These are phyloP conservation scores for Pseudofabraea citricarpa DNA, from an alignment of 2,329 filamentous ascomycete species.

Conservation along the genomic window DNA sequence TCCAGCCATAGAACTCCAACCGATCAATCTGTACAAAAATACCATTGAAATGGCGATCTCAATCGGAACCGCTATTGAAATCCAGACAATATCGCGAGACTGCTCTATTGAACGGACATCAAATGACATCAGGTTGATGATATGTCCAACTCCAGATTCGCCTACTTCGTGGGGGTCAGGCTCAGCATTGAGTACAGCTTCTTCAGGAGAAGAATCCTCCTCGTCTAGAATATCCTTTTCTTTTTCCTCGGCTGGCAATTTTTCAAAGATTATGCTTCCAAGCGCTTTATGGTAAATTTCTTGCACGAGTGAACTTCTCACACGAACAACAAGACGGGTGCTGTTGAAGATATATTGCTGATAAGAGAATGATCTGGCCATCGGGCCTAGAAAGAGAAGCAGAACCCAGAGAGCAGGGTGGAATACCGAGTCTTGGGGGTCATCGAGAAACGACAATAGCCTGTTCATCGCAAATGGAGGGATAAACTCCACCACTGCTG, in stretches of 20 bases:
- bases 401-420: slow-evolving; percentile 49
- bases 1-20: slow-evolving; percentile 51
- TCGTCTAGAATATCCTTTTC: background rate
- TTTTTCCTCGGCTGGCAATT: background rate
- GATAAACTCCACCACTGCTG: slow-evolving; percentile 38
- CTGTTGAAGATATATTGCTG: slow-evolving; percentile 55
- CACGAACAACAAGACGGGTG: slow-evolving; percentile 49
- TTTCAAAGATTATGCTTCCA: slow-evolving; percentile 1
- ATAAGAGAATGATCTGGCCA: slow-evolving; percentile 42
- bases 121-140: slow-evolving; percentile 54
- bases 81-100: slow-evolving; percentile 46
- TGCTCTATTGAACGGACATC: slow-evolving; percentile 51
- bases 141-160: slow-evolving; percentile 31
- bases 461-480: slow-evolving; percentile 50
- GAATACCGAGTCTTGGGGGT: slow-evolving; percentile 38
- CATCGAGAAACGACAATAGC: slow-evolving; percentile 45
- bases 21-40: slow-evolving; percentile 50
- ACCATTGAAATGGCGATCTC: slow-evolving; percentile 43
- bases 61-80: slow-evolving; percentile 39
- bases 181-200: background rate
- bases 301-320: slow-evolving; percentile 52
- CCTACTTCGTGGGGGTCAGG: background rate
- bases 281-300: slow-evolving; percentile 50
- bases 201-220: background rate
- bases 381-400: slow-evolving; percentile 47